Evolutionary conservation across 2,329 filamentous ascomycete genomes (phyloP), one percentile per base, ranked within the genome.

Genomic region (Aspergillus proliferans): DNA sequence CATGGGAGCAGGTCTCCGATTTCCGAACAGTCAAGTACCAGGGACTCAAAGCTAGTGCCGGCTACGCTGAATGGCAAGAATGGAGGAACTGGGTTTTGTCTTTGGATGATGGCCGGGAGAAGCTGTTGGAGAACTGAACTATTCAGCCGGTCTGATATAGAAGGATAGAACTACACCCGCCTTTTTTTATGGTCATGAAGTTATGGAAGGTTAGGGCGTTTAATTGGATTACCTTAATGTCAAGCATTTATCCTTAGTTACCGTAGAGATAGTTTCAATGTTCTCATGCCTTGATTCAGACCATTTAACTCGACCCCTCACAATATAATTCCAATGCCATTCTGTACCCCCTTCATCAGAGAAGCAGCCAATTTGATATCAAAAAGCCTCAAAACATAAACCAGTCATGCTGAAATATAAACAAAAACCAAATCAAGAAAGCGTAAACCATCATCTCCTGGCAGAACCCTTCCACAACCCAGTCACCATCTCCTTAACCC

Each of bases 1-100:
- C 81, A 38, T 97, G 91, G 92, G 79, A 79, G 57, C 84, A 88
- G 51, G 83, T 96, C 3, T 72, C 68, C 18, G 83, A 87, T 45
- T 76, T 95, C 66, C 83, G 83, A 58, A 83, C 93, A 2, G 84
- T 91, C 48, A 80, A 88, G 58, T 98, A 97, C 67, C 88, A 93
- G 70, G 93, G 93, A 18, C 83, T 84, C 71, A 91, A 88, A 74
- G 80, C 84, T 47, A 83, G 76, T 48, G 67, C 93, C 51, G 75
- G 71, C 44, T 95, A 88, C 66, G 69, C 67, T 1, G 87, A 92
- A 60, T 97, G 84, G 78, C 84, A 81, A 75, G 79, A 79, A 57
- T 96, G 90, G 88, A 82, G 82, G 65, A 79, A 84, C 14, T 93
- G 88, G 86, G 80, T 84, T 14, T 46, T 63, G 21, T 60, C 60